Evolutionary conservation across 2,329 filamentous ascomycete genomes (phyloP).

Genomic region (Epichloe sibirici): DNA sequence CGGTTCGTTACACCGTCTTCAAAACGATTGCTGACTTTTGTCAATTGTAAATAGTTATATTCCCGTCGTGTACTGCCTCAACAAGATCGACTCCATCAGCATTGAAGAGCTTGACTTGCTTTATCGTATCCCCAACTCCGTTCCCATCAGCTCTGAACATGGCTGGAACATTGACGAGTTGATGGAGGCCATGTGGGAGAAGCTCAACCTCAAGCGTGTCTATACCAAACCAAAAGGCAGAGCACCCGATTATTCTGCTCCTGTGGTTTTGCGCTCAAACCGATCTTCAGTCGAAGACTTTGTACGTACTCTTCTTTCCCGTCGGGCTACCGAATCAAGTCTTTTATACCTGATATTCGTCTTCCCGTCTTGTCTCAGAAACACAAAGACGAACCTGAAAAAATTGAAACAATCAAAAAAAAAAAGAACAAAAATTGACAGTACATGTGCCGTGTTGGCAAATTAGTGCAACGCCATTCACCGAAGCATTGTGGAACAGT

Average conservation of each 20-base stretch:
- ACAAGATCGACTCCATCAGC: constrained; percentile 97
- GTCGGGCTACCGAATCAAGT: neutral
- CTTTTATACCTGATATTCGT: neutral
- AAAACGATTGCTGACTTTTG: neutral
- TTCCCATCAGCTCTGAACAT: constrained; percentile 92
- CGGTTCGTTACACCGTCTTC: too few relatives aligned
- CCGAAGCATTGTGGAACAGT: constrained; percentile 88
- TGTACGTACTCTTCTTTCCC: constrained; percentile 43
- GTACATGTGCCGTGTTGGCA: constrained; percentile 17
- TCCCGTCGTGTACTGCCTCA: constrained; percentile 95
- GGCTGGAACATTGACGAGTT: constrained; percentile 98
- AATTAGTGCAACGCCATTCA: constrained; percentile 90
- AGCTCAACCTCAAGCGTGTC: constrained; percentile 77
- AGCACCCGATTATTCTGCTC: constrained; percentile 80
- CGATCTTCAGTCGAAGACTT: constrained; percentile 94
- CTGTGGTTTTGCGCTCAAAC: constrained; percentile 74
- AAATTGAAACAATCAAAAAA: neutral
- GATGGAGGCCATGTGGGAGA: constrained; percentile 97
- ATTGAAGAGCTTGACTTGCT: constrained; percentile 95
- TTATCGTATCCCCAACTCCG: constrained; percentile 93
- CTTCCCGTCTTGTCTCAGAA: neutral
- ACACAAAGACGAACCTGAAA: neutral
- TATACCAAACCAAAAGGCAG: constrained; percentile 98
- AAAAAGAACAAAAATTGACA: neutral
- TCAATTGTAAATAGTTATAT: constrained; percentile 58